A percentile compares a stretch with the other conserved stretches of the same genome.
Conservation (phyloP, 1,139 yeast genomes). For the Protomyces arabidopsidicola region DNA sequence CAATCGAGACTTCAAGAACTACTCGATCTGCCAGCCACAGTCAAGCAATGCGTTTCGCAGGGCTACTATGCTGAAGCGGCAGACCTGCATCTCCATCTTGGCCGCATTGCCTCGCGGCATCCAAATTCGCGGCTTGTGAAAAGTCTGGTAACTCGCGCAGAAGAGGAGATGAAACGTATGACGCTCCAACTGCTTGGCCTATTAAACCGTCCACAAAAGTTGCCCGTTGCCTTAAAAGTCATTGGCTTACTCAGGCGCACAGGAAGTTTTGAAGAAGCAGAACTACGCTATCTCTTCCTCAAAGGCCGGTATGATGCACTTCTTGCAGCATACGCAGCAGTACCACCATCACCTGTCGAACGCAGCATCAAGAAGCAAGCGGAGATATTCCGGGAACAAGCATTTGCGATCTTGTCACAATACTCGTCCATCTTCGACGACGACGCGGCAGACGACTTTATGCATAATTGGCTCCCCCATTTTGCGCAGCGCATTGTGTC, state of each 20-base stretch:
- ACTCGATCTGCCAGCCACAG: conserved; percentile 74
- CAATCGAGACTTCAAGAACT: conserved; percentile 71
- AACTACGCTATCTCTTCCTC: conserved; percentile 40
- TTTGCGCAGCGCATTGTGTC: conserved; percentile 44
- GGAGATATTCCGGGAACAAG: conserved; percentile 78
- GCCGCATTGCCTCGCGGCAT: conserved; percentile 63
- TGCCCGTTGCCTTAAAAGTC: conserved; percentile 70
- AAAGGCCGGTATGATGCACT: conserved; percentile 41
- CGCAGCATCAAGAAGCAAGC: conserved; percentile 71
- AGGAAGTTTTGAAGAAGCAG: conserved; percentile 36
- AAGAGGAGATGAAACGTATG: conserved; percentile 43
- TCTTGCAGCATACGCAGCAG: conserved; percentile 48
- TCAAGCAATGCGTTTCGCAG: conserved; percentile 74
- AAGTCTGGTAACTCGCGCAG: conserved; percentile 45
- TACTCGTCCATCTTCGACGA: conserved; percentile 58
- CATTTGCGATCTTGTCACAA: conserved; percentile 66
- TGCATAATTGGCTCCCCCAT: conserved; percentile 42
- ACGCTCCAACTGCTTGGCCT: conserved; percentile 58
- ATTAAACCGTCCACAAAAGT: conserved; percentile 69
- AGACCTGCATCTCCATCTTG: conserved; percentile 67
- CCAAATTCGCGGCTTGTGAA: conserved; percentile 57
- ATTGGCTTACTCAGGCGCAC: conserved; percentile 65
- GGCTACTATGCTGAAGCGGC: conserved; percentile 89
- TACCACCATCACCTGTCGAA: conserved; percentile 46
- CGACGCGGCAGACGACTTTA: conserved; percentile 33